Conservation (phyloP, 805 yeast species). For the Zygosaccharomyces lentus region DNA sequence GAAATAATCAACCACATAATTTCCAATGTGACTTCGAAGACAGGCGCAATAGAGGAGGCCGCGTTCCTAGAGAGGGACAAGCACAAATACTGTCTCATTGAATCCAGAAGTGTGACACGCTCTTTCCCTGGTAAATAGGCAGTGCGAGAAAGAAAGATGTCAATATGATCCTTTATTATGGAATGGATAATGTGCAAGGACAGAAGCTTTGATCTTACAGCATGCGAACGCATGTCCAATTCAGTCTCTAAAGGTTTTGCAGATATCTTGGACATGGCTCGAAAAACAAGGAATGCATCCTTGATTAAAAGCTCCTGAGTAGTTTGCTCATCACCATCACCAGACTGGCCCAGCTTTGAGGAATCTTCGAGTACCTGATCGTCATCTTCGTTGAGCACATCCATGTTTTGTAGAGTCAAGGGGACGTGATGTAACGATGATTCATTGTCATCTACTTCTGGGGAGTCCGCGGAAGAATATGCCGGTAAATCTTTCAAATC, state of each 20-base stretch:
- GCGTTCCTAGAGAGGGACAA: constrained; percentile 84
- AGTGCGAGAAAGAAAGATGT: constrained; percentile 61
- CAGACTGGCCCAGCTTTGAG: constrained; percentile 14
- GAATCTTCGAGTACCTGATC: constrained; percentile 47
- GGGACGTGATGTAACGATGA: constrained; percentile 28
- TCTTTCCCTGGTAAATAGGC: constrained; percentile 52
- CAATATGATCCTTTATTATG: constrained; percentile 78
- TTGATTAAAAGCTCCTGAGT: constrained; percentile 67
- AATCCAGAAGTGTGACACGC: constrained; percentile 63
- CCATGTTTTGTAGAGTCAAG: constrained; percentile 59
- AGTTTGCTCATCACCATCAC: constrained; percentile 13
- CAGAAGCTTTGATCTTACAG: constrained; percentile 84
- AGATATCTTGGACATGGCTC: constrained; percentile 93
- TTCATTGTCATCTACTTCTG: constrained; percentile 4
- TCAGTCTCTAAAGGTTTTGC: constrained; percentile 77
- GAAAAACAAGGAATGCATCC: constrained; percentile 87
- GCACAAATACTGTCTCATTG: constrained; percentile 80
- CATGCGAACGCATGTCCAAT: constrained; percentile 83
- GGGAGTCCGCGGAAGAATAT: constrained; percentile 2
- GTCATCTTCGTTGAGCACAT: constrained; percentile 52
- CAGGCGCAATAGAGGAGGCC: constrained; percentile 85
- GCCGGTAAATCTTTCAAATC: constrained; percentile 23
- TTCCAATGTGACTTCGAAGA: constrained; percentile 86
- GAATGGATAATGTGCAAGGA: constrained; percentile 86
- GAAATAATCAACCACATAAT: constrained; percentile 87